These are phyloP conservation scores for Letharia lupina DNA, from an alignment of 495 filamentous ascomycete genomes.

Conservation along the genomic window DNA sequence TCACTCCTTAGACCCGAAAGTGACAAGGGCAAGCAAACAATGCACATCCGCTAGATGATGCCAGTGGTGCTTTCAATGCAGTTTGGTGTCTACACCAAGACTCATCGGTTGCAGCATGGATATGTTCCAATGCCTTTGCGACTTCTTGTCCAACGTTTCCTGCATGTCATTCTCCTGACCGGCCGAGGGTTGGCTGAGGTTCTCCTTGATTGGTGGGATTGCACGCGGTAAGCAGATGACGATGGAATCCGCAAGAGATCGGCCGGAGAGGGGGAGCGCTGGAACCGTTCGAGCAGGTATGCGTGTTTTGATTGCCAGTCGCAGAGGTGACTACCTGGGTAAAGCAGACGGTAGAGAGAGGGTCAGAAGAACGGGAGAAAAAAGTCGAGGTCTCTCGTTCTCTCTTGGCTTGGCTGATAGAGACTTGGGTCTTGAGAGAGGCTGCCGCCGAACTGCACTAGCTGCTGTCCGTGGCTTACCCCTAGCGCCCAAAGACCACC, in stretches of 20 bases:
- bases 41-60: conserved; percentile 8
- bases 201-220: conserved; percentile 8
- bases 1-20: conserved; percentile 10
- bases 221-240: conserved; percentile 7
- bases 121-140: conserved; percentile 32
- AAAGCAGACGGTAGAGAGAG: background rate
- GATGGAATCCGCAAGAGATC: conserved; percentile 4
- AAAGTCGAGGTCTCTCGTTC: background rate
- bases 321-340: background rate
- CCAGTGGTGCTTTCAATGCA: conserved; percentile 10
- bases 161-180: conserved; percentile 22
- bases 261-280: background rate
- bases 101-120: conserved; percentile 19
- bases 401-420: background rate
- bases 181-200: conserved; percentile 9
- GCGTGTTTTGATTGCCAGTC: background rate
- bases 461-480: background rate
- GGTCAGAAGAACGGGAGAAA: background rate
- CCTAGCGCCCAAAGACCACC: background rate
- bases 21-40: conserved; percentile 20
- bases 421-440: background rate
- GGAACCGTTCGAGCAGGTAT: background rate
- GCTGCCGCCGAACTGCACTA: background rate
- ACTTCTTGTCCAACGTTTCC: conserved; percentile 26
- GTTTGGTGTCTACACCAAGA: conserved; percentile 2